Percentiles rank a stretch among this genome's conserved stretches.
These are phyloP conservation scores for Yamadazyma songkhlaensis DNA, from an alignment of 1,139 yeast species.

Conservation along the genomic window DNA sequence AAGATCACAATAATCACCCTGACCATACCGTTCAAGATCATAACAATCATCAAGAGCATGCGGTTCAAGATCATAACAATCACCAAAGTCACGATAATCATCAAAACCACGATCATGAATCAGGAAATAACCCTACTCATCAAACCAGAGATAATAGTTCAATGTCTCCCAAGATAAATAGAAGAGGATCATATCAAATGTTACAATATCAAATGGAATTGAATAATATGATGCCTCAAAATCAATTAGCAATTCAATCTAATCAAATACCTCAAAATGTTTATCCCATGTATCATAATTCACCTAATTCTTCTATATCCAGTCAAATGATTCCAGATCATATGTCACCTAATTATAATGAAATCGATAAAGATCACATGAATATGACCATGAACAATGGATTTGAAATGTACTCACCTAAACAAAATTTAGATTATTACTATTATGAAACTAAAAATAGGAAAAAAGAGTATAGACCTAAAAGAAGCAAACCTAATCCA, in stretches of 20 bases:
- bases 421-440: constrained; percentile 1
- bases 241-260: background rate
- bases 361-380: constrained; percentile 1
- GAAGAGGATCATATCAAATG: background rate
- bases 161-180: background rate
- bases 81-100: background rate
- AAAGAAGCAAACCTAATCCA: background rate
- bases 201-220: constrained; percentile 3
- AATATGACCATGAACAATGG: background rate
- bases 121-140: background rate
- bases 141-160: no score
- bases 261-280: background rate
- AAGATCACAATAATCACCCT: background rate
- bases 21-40: background rate
- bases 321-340: constrained; percentile 1
- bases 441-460: constrained; percentile 3
- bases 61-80: background rate
- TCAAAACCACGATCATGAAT: background rate
- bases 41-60: background rate
- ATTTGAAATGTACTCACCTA: constrained; percentile 3
- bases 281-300: constrained; percentile 1
- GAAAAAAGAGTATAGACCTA: background rate
- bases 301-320: constrained; percentile 1
- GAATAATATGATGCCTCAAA: background rate
- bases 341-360: background rate